Evolutionary conservation across 2,329 filamentous ascomycete genomes (phyloP), one percentile per base, ranked within the genome.

Genomic region (Dactylellina cionopaga): DNA sequence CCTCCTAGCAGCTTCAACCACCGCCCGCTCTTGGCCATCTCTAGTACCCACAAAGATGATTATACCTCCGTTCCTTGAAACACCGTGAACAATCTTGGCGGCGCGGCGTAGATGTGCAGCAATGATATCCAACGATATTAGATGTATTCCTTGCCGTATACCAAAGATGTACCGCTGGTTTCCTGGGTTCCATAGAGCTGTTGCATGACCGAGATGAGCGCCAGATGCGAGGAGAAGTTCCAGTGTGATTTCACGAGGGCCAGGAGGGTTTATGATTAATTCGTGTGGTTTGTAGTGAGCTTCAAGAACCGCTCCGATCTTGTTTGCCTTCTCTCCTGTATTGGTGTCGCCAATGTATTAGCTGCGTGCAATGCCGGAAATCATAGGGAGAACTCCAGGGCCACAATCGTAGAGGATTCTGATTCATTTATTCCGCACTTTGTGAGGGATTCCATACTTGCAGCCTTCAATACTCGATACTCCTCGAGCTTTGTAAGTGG

Each of bases 111-210:
- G 86, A 81, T 98, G 90, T 13, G 92, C 90, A 11, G 92, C 92
- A 29, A 91, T 98, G 71, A 88, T 86, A 80, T 99, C 95, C 2
- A 98, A 88, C 7, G 90, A 90, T 80, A 99, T 96, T 80, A 99
- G 92, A 82, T 97, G 94, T 73, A 96, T 89, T 13, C 90, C 92
- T 76, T 95, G 87, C 44, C 95, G 86, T 74, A 96, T 87, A 77
- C 95, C 95, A 80, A 91, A 93, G 80, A 99, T 98, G 82, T 98
- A 98, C 76, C 91, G 87, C 75, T 92, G 89, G 83, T 98, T 99
- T 56, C 88, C 89, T 9, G 95, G 93, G 82, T 99, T 96, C 95
- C 95, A 99, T 52, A 93, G 85, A 74, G 91, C 91, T 0, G 90
- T 94, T 78, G 91, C 87, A 82, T 99, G 95, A 74, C 95, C 95